These are phyloP conservation scores for Alternaria rosae DNA, from an alignment of 2,329 filamentous ascomycete genomes.

Conservation along the genomic window DNA sequence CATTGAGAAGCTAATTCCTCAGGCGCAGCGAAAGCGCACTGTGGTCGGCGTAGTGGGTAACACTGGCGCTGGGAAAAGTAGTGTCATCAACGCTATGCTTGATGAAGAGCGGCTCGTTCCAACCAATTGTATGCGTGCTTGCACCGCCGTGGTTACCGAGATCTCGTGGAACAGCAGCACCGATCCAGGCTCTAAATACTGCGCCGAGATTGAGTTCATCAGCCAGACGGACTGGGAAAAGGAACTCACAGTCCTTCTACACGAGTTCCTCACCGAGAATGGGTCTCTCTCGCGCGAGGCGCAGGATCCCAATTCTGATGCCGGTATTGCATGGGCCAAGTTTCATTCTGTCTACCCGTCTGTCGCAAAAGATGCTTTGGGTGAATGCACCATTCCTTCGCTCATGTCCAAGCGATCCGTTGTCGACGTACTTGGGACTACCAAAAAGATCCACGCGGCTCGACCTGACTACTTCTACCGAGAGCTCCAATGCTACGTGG, in stretches of 20 bases:
- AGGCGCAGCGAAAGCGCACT: constrained; percentile 51
- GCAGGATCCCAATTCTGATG: constrained; percentile 56
- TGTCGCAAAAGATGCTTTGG: constrained; percentile 52
- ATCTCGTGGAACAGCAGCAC: constrained; percentile 63
- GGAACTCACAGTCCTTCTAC: constrained; percentile 59
- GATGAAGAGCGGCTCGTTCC: constrained; percentile 66
- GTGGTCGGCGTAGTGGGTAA: constrained; percentile 68
- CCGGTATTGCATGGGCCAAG: constrained; percentile 60
- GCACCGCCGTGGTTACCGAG: constrained; percentile 68
- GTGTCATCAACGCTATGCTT: constrained; percentile 68
- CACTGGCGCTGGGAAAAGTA: constrained; percentile 69
- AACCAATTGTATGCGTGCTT: constrained; percentile 67
- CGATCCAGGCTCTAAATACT: constrained; percentile 53
- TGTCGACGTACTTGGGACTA: constrained; percentile 56
- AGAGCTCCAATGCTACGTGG: constrained; percentile 60
- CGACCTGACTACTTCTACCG: constrained; percentile 55
- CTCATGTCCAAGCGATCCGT: constrained; percentile 56
- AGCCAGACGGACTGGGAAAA: constrained; percentile 59
- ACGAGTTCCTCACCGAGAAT: constrained; percentile 56
- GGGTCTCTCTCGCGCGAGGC: constrained; percentile 51
- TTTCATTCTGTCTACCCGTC: constrained; percentile 59
- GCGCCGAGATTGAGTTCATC: constrained; percentile 67
- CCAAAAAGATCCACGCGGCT: constrained; percentile 49
- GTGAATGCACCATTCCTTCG: constrained; percentile 45
- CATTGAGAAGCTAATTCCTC: constrained; percentile 53